Evolutionary conservation across 1,284 basidiomycete genomes (phyloP), one percentile per base, ranked within the genome.

Genomic region (Lignosus rhinocerotis): DNA sequence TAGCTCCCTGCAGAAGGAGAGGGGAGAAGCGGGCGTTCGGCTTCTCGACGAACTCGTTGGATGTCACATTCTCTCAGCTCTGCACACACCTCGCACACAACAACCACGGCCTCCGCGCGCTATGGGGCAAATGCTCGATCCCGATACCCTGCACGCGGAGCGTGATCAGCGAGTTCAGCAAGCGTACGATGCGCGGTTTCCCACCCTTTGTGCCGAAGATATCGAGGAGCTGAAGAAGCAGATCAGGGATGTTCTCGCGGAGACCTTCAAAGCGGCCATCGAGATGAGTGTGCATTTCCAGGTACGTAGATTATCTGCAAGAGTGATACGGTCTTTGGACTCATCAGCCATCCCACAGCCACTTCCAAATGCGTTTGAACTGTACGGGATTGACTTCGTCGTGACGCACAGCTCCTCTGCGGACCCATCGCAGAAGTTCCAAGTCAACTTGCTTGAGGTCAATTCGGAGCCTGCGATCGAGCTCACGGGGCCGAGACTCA

Each of bases 401-500:
- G 83, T 98, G 32, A 85, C 86, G 6, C 81, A 87, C 66, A 71
- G 70, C 33, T 39, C 63, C 42, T 9, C 56, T 21, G 10, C 58
- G 25, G 31, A 51, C 6, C 36, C 62, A 58, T 65, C 53, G 6
- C 67, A 65, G 17, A 63, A 64, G 11, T 83, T 92, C 57, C 81
- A 84, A 62, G 87, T 94, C 2, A 88, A 90, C 59, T 76, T 98
- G 3, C 80, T 98, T 31, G 96, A 98, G 72, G 81, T 97, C 69
- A 98, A 98, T 71, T 89, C 96, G 19, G 96, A 97, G 66, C 96
- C 96, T 2, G 96, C 98, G 55, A 98, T 98, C 64, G 92, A 96
- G 67, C 84, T 98, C 62, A 96, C 93, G 0, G 97, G 96, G 0
- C 80, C 86, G n/a, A 81, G 92, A 41, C 77, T 98, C 44, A 82